A percentile compares a stretch with the other conserved stretches of the same genome.
Evolutionary conservation across 371 early-diverging fungal species (phyloP).

Genomic region (Mortierella sp.): DNA sequence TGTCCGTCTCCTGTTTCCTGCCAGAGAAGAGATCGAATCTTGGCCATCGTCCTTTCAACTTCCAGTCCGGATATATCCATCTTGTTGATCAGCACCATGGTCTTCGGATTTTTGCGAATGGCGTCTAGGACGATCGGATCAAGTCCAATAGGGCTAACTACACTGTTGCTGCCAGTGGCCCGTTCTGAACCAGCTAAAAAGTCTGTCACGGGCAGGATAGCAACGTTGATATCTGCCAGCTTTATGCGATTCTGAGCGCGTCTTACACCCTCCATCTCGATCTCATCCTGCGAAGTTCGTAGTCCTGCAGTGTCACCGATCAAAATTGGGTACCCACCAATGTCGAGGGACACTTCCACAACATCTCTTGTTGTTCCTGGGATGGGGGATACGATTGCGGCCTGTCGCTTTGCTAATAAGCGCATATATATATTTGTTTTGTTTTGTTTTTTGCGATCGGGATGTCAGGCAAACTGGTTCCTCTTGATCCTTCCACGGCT

Average conservation of each 20-base stretch:
- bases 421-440: too few species aligned
- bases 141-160: slow-evolving; percentile 19
- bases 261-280: slow-evolving; percentile 82
- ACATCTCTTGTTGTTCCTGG: slow-evolving; percentile 89
- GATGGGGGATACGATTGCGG: slow-evolving; percentile 83
- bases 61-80: slow-evolving; percentile 58
- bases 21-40: slow-evolving; percentile 21
- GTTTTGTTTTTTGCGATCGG: too few species aligned
- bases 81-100: slow-evolving; percentile 78
- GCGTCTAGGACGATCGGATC: slow-evolving; percentile 60
- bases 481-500: too few species aligned
- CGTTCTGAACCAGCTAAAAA: slow-evolving; percentile 16
- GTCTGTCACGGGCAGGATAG: slow-evolving; percentile 45
- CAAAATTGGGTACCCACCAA: slow-evolving; percentile 82
- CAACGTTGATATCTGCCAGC: slow-evolving; percentile 45
- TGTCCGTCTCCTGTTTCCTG: slow-evolving; percentile 3
- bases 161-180: slow-evolving; percentile 6
- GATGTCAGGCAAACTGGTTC: too few species aligned
- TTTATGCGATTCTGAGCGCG: slow-evolving; percentile 62
- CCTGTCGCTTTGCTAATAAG: slow-evolving; percentile 74
- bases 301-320: slow-evolving; percentile 86
- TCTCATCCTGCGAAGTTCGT: slow-evolving; percentile 67
- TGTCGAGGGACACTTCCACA: slow-evolving; percentile 76
- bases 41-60: slow-evolving; percentile 4
- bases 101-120: slow-evolving; percentile 61